A percentile compares a stretch with the other conserved stretches of the same genome.
Conservation (phyloP, 208 protist genomes). For the Perkinsela sp. region DNA sequence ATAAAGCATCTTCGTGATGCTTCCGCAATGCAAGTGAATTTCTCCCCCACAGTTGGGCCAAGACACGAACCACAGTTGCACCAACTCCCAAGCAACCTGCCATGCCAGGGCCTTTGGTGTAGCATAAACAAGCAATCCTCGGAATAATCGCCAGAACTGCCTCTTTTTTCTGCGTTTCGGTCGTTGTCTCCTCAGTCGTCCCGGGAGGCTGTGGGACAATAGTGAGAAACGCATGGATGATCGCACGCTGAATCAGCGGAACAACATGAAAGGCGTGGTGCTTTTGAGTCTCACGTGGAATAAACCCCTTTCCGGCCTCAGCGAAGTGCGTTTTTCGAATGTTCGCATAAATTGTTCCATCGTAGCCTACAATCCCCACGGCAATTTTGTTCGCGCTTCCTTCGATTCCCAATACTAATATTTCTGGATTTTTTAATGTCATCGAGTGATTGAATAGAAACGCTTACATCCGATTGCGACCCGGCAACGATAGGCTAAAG, state of each 20-base stretch:
- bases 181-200: too few relatives aligned
- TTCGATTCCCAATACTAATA: constrained; percentile 81
- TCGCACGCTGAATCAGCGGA: constrained; percentile 46
- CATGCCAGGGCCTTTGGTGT: constrained; percentile 91
- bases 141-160: constrained; percentile 45
- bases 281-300: constrained; percentile 84
- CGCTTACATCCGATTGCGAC: too few relatives aligned
- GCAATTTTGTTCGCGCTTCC: constrained; percentile 97
- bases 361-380: constrained; percentile 77
- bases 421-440: background rate
- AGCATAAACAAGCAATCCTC: constrained; percentile 68
- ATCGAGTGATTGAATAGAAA: too few relatives aligned
- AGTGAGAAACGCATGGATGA: too few relatives aligned
- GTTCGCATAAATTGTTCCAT: constrained; percentile 83
- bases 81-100: constrained; percentile 63
- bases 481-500: too few relatives aligned
- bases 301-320: constrained; percentile 86
- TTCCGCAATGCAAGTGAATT: background rate
- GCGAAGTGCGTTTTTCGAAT: constrained; percentile 85
- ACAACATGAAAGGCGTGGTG: constrained; percentile 74
- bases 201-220: too few relatives aligned
- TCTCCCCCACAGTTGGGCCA: constrained; percentile 28
- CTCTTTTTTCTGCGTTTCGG: too few relatives aligned
- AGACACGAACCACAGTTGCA: constrained; percentile 41
- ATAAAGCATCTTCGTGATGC: background rate